These are phyloP conservation scores for Eremochloa ophiuroides DNA, from an alignment of 176 grass and related monocot genomes.

Conservation along the genomic window DNA sequence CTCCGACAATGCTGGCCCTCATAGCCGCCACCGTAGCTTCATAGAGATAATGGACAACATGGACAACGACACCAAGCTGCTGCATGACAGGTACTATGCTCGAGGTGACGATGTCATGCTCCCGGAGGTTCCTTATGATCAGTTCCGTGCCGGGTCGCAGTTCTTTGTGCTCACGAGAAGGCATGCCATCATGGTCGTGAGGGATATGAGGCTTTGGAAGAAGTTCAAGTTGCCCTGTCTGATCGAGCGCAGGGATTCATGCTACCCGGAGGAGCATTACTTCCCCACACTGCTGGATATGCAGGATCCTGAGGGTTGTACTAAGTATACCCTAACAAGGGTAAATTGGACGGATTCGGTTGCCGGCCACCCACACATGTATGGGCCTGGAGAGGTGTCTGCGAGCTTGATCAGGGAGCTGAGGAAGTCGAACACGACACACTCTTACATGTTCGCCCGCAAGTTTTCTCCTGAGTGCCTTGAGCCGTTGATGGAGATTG, in stretches of 20 bases:
- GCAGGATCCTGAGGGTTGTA: constrained; percentile 83
- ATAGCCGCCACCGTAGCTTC: constrained; percentile 66
- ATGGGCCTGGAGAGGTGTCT: constrained; percentile 50
- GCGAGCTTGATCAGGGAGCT: constrained; percentile 53
- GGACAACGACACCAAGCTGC: constrained; percentile 52
- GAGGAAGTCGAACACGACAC: constrained; percentile 66
- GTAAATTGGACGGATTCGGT: constrained; percentile 96
- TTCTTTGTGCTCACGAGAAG: constrained; percentile 80
- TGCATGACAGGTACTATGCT: constrained; percentile 80
- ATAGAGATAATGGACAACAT: constrained; percentile 86
- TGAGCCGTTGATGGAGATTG: constrained; percentile 71
- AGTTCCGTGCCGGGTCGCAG: constrained; percentile 79
- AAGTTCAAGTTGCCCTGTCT: constrained; percentile 89
- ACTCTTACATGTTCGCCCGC: constrained; percentile 78
- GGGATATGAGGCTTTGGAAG: constrained; percentile 93
- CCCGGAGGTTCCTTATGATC: constrained; percentile 72
- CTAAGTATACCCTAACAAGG: constrained; percentile 69
- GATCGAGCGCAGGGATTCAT: constrained; percentile 49
- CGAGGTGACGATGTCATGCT: constrained; percentile 74
- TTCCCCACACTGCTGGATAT: constrained; percentile 92
- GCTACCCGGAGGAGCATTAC: constrained; percentile 95
- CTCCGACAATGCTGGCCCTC: constrained; percentile 41
- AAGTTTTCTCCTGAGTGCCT: constrained; percentile 87
- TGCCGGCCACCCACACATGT: constrained; percentile 74
- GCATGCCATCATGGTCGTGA: constrained; percentile 80